These are phyloP conservation scores for Eutrema heterophyllum DNA, from an alignment of 345 rosid species.

Conservation along the genomic window DNA sequence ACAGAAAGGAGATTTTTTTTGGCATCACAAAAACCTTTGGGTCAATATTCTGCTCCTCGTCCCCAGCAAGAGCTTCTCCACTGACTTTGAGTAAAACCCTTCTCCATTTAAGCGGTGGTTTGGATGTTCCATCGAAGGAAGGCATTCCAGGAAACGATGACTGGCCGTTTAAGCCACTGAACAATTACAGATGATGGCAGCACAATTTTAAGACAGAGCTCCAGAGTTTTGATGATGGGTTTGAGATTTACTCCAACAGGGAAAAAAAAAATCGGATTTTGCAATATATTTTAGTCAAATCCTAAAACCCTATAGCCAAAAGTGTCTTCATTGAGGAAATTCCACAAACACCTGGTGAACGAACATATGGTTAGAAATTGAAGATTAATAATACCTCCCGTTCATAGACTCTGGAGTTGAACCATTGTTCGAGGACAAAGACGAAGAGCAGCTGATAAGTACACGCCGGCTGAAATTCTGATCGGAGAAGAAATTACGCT, in stretches of 20 bases:
- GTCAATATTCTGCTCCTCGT: constrained; percentile 69
- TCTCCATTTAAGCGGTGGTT: constrained; percentile 66
- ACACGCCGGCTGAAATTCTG: constrained; percentile 32
- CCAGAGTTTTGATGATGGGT: neutral
- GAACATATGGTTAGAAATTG: neutral
- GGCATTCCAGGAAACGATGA: constrained; percentile 49
- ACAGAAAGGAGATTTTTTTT: constrained; percentile 2
- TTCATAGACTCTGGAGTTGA: constrained; percentile 43
- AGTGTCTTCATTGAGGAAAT: constrained; percentile 31
- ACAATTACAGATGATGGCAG: neutral
- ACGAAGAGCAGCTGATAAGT: constrained; percentile 46
- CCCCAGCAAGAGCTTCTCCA: constrained; percentile 98
- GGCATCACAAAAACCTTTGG: constrained; percentile 57
- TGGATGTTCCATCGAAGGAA: constrained; percentile 46
- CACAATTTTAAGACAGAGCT: neutral
- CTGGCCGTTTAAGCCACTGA: constrained; percentile 42
- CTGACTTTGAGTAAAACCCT: constrained; percentile 97
- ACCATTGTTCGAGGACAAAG: constrained; percentile 44
- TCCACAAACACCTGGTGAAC: constrained; percentile 38
- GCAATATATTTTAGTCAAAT: neutral
- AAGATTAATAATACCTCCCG: constrained; percentile 34
- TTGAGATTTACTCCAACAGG: neutral
- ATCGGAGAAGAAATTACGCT: constrained; percentile 15
- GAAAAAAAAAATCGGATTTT: neutral
- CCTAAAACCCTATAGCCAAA: constrained; percentile 13